Evolutionary conservation across 805 yeast species (phyloP).

Genomic region (Wickerhamiella dianesei): DNA sequence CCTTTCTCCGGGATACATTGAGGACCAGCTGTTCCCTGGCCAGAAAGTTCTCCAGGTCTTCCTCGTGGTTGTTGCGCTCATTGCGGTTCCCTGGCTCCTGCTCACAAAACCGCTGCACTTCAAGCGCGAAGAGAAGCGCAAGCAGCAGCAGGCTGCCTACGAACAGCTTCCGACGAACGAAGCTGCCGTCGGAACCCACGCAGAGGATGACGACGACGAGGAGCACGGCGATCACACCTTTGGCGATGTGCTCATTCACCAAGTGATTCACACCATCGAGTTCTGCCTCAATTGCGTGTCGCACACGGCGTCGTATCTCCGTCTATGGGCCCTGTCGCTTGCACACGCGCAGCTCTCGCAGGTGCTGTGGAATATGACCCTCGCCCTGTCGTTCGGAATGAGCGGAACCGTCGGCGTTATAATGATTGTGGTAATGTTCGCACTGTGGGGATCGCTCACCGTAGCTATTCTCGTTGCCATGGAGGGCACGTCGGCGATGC

Average conservation of each 20-base stretch:
- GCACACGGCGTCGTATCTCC: conserved; percentile 94
- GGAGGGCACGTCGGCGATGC: conserved; percentile 99
- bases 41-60: conserved; percentile 65
- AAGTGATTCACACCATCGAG: conserved; percentile 94
- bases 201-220: conserved; percentile 35
- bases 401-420: conserved; percentile 56
- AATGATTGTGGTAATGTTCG: conserved; percentile 69
- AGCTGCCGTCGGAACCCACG: conserved; percentile 18
- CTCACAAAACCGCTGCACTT: conserved; percentile 69
- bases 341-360: conserved; percentile 93
- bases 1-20: conserved; percentile 78
- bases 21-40: conserved; percentile 65
- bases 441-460: conserved; percentile 88
- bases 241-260: conserved; percentile 93
- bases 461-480: conserved; percentile 82
- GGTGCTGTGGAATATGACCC: conserved; percentile 95
- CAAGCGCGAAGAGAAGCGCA: conserved; percentile 38
- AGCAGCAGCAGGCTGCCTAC: conserved; percentile 32
- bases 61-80: conserved; percentile 58
- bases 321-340: conserved; percentile 92
- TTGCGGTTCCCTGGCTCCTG: conserved; percentile 87
- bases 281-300: conserved; percentile 94
- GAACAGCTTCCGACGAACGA: conserved; percentile 33
- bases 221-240: conserved; percentile 51
- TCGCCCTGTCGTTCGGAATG: conserved; percentile 58